A percentile compares a stretch with the other conserved stretches of the same genome.
Evolutionary conservation across 2,329 filamentous ascomycete species (phyloP).

Genomic region (Pseudogymnoascus sp.): DNA sequence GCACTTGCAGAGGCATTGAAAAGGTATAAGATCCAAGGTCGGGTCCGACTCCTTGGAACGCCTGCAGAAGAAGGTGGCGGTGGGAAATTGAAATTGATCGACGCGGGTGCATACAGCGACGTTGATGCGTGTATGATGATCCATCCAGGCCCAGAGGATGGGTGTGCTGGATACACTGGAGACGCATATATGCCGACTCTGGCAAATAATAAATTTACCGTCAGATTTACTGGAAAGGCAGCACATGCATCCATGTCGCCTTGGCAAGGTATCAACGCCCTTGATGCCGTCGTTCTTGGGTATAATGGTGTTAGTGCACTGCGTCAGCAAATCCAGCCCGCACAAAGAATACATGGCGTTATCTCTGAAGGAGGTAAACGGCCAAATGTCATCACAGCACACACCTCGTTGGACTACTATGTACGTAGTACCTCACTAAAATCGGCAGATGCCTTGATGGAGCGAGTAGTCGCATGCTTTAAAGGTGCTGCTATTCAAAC

Average conservation of each 20-base stretch:
- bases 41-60: conserved; percentile 25
- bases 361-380: conserved; percentile 31
- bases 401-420: conserved; percentile 11
- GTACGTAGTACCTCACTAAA: not conserved
- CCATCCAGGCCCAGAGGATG: conserved; percentile 26
- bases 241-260: conserved; percentile 33
- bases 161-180: conserved; percentile 37
- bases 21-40: conserved; percentile 19
- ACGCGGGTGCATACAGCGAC: conserved; percentile 35
- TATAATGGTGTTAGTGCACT: conserved; percentile 29
- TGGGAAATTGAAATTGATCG: conserved; percentile 36
- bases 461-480: conserved; percentile 11
- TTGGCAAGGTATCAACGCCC: conserved; percentile 33
- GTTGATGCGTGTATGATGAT: conserved; percentile 34
- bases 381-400: conserved; percentile 31
- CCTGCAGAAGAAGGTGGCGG: conserved; percentile 24
- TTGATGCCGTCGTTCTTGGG: conserved; percentile 30
- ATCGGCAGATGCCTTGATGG: not conserved
- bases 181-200: conserved; percentile 29
- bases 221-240: conserved; percentile 22
- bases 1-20: conserved; percentile 23
- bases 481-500: conserved; percentile 11
- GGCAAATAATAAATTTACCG: conserved; percentile 15
- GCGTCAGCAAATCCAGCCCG: conserved; percentile 24
- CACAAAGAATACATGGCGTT: conserved; percentile 30